Percentiles rank a stretch among this genome's conserved stretches.
Evolutionary conservation across 805 yeast species (phyloP).

Genomic region (Starmerella geochares): DNA sequence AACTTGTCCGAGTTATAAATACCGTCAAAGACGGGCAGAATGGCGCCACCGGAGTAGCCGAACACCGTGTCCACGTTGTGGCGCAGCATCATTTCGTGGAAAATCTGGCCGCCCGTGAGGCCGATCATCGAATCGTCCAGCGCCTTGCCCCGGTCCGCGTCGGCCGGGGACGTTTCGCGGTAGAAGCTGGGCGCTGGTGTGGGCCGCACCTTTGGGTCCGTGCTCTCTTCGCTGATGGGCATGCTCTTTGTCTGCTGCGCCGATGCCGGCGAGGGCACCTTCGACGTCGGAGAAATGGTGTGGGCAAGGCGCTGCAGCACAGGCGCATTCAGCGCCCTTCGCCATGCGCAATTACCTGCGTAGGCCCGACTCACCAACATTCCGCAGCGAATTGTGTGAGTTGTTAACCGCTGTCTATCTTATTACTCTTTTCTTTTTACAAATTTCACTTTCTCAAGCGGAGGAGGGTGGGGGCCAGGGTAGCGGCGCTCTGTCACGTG

Average conservation of each 20-base stretch:
- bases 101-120: slow-evolving; percentile 94
- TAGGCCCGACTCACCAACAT: slow-evolving; percentile 7
- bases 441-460: slow-evolving; percentile 3
- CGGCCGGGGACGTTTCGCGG: slow-evolving; percentile 18
- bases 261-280: slow-evolving; percentile 6
- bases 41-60: slow-evolving; percentile 99
- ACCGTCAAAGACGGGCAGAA: slow-evolving; percentile 94
- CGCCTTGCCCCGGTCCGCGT: slow-evolving; percentile 12
- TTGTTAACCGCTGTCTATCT: background rate
- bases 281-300: slow-evolving; percentile 22
- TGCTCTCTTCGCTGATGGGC: slow-evolving; percentile 14
- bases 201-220: slow-evolving; percentile 25
- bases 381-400: background rate
- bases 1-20: slow-evolving; percentile 83
- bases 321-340: background rate
- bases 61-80: slow-evolving; percentile 92
- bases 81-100: slow-evolving; percentile 97
- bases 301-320: slow-evolving; percentile 12
- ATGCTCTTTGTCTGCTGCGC: slow-evolving; percentile 13
- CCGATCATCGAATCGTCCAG: slow-evolving; percentile 74
- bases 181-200: slow-evolving; percentile 34
- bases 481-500: background rate
- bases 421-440: background rate
- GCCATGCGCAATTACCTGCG: slow-evolving; percentile 2
- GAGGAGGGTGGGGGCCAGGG: slow-evolving; percentile 2